Conservation (phyloP, 1,284 basidiomycete genomes). For the Bjerkandera adusta region DNA sequence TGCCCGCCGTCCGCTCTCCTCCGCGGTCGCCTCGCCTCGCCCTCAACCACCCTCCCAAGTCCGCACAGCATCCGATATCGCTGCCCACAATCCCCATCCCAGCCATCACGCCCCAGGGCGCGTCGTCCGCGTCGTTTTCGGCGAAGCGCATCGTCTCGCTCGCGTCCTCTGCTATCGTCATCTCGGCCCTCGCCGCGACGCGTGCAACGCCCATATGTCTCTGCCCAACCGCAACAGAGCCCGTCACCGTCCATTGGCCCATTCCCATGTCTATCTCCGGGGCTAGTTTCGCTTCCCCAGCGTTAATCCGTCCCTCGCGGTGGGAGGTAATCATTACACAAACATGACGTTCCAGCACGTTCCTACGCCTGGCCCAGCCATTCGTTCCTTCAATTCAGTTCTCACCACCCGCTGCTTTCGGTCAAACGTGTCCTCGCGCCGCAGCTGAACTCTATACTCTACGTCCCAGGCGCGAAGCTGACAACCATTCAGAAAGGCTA, state of each 20-base stretch:
- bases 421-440: background rate
- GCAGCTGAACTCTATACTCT: too few species aligned
- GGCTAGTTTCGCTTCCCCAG: background rate
- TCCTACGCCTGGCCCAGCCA: constrained; percentile 1
- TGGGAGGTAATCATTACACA: too few species aligned
- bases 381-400: too few species aligned
- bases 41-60: constrained; percentile 3
- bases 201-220: background rate
- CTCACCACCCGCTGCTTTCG: too few species aligned
- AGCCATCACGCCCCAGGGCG: too few species aligned
- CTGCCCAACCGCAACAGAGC: background rate
- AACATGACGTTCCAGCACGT: constrained; percentile 6
- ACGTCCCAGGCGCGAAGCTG: too few species aligned
- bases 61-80: constrained; percentile 9
- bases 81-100: constrained; percentile 2
- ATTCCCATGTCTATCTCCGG: constrained; percentile 1
- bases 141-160: too few species aligned
- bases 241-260: background rate
- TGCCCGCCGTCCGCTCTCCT: constrained; percentile 6
- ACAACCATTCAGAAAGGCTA: too few species aligned
- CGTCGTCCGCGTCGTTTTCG: too few species aligned
- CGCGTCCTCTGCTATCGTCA: too few species aligned
- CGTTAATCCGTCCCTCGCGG: background rate
- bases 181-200: background rate
- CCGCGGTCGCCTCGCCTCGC: background rate